Conservation (phyloP, 1,139 yeast genomes). For the Blastobotrys elegans region DNA sequence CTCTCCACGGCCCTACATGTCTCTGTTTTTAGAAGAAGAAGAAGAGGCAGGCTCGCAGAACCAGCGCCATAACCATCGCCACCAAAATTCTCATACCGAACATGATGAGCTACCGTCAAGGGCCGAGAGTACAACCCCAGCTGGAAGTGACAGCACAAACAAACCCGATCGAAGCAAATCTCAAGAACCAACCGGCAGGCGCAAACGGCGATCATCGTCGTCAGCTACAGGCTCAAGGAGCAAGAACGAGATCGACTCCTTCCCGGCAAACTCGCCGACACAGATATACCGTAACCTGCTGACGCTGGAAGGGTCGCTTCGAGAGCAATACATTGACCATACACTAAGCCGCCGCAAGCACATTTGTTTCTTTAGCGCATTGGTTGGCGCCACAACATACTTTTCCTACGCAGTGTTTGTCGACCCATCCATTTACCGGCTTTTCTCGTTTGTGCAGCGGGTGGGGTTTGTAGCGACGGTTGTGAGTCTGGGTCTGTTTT, state of each 20-base stretch:
- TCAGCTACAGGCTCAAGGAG: constrained; percentile 7
- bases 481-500: constrained; percentile 71
- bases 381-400: constrained; percentile 34
- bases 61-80: too few species aligned
- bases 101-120: too few species aligned
- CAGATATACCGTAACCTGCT: constrained; percentile 53
- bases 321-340: constrained; percentile 76
- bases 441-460: constrained; percentile 40
- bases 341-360: constrained; percentile 67
- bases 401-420: constrained; percentile 31
- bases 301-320: constrained; percentile 75
- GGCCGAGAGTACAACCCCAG: too few species aligned
- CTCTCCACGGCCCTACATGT: not conserved
- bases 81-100: too few species aligned
- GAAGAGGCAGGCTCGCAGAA: too few species aligned
- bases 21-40: not conserved
- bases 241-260: constrained; percentile 14
- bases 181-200: constrained; percentile 1
- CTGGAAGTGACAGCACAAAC: too few species aligned
- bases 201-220: constrained; percentile 5
- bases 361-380: constrained; percentile 57
- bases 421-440: constrained; percentile 33
- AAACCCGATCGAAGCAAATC: constrained; percentile 1
- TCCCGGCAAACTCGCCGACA: constrained; percentile 24
- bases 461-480: constrained; percentile 61